Base-by-base conservation (phyloP, 192 early-diverging fungal genomes). In the Coemansia biformis region DNA sequence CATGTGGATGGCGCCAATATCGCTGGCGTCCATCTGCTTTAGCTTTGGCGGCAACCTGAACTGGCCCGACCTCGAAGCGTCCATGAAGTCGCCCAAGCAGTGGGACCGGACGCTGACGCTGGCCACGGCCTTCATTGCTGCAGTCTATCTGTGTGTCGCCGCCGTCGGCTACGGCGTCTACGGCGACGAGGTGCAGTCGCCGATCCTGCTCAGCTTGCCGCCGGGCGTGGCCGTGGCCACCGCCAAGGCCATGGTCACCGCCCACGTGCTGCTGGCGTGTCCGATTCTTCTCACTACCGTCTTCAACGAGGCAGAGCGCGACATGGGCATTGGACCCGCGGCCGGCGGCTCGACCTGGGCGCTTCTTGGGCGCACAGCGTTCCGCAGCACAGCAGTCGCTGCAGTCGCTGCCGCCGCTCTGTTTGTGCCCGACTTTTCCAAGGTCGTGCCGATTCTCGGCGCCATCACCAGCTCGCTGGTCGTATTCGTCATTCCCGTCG, bases 41-140 rank as follows among this genome's bases (percentile, higher is more conserved):
- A 82, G 81, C 46, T 93, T 83, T 66, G 80, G 84, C 23, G 91
- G 89, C 34, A 93, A 91, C 56, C 81, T 81, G 15, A 85, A 90
- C 30, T 93, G 89, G 72, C 85, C 88, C 18, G 82, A 89, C 46
- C 79, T 93, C 16, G 88, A 93, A 48, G 79, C 77, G 8, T 83
- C 84, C 14, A 91, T 93, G 89, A 70, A 77, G 40, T 75, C 83
- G 17, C 88, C 86, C 15, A 60, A 74, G 28, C 38, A 79, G 38
- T 93, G 88, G 81, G 71, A 71, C 65, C 79, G 63, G 37, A 87
- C 88, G 3, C 63, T 87, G 36, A 65, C 74, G 6, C 63, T 76
- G n/a, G 79, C 80, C 33, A 72, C 90, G 24, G 63, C 63, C 3
- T 83, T 84, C 16, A 86, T 89, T 47, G 78, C 81, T 0, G 29